phyloP scores from a whole-genome alignment of 306 rosid genomes.

The Astragalus glycyphyllos region DNA sequence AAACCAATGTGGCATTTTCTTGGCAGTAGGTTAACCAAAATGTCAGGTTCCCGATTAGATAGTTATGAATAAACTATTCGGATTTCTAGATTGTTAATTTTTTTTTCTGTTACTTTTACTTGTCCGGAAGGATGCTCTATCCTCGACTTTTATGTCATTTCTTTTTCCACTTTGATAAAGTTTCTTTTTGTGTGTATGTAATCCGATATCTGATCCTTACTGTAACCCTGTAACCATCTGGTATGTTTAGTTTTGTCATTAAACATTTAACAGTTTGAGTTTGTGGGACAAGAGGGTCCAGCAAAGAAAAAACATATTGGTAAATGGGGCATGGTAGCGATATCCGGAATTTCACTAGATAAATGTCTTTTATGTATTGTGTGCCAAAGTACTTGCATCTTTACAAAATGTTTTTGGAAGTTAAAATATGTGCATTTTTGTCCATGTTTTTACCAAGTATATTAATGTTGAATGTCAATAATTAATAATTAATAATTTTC shows the following conservation, averaged over 20 bases:
- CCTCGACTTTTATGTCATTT: constrained; percentile 14
- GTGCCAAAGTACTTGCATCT: constrained; percentile 31
- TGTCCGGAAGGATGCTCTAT: constrained; percentile 29
- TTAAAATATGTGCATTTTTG: constrained; percentile 23
- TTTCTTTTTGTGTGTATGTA: neutral
- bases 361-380: constrained; percentile 33
- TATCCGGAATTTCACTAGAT: neutral
- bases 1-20: constrained; percentile 25
- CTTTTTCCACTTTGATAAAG: constrained; percentile 22
- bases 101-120: constrained; percentile 4
- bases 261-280: constrained; percentile 11
- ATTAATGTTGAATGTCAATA: constrained; percentile 19
- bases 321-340: constrained; percentile 9
- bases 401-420: neutral
- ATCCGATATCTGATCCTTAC: constrained; percentile 18
- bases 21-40: constrained; percentile 17
- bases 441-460: constrained; percentile 3
- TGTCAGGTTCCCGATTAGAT: constrained; percentile 26
- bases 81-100: neutral
- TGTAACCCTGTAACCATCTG: constrained; percentile 1
- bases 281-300: constrained; percentile 26
- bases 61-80: constrained; percentile 32
- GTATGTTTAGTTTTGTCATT: constrained; percentile 12
- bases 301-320: constrained; percentile 7
- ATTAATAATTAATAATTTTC: constrained; percentile 21